These are phyloP conservation scores for Leccinum longicurvipes DNA, from an alignment of 768 basidiomycete species.

Conservation along the genomic window DNA sequence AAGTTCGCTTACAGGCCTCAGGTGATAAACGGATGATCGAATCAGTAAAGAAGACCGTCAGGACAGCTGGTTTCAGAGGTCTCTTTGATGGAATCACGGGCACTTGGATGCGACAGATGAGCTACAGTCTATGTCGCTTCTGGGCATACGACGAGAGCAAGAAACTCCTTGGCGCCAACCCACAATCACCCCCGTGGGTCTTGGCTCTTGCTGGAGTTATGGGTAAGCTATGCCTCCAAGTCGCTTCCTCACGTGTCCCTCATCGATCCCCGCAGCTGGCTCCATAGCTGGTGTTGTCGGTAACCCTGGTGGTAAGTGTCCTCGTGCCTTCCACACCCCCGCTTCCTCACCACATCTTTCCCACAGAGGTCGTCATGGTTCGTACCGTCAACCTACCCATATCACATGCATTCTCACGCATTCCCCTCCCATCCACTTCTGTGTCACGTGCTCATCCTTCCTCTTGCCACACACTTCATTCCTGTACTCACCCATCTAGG, in stretches of 20 bases:
- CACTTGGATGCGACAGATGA: constrained; percentile 91
- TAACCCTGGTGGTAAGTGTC: constrained; percentile 73
- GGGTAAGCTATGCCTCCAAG: constrained; percentile 49
- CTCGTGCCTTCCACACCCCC: neutral
- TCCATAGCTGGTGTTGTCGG: constrained; percentile 85
- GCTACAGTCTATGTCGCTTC: constrained; percentile 88
- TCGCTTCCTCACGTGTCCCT: neutral
- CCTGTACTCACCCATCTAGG: constrained; percentile 26
- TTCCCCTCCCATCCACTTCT: neutral
- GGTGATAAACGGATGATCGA: constrained; percentile 90
- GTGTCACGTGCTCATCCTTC: constrained; percentile 17
- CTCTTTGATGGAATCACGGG: constrained; percentile 85
- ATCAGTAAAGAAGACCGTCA: constrained; percentile 77
- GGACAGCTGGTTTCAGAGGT: constrained; percentile 69
- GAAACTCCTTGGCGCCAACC: constrained; percentile 67
- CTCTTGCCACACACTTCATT: neutral
- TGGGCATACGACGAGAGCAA: constrained; percentile 93
- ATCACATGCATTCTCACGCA: constrained; percentile 16
- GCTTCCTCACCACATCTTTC: neutral
- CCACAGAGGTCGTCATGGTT: constrained; percentile 70
- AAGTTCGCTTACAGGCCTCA: constrained; percentile 87
- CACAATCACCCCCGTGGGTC: constrained; percentile 74
- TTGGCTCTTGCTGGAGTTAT: constrained; percentile 80
- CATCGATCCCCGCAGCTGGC: constrained; percentile 51
- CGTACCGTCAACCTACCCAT: constrained; percentile 8